These are phyloP conservation scores for Lippia alba DNA, from an alignment of 305 asterid species.

Conservation along the genomic window DNA sequence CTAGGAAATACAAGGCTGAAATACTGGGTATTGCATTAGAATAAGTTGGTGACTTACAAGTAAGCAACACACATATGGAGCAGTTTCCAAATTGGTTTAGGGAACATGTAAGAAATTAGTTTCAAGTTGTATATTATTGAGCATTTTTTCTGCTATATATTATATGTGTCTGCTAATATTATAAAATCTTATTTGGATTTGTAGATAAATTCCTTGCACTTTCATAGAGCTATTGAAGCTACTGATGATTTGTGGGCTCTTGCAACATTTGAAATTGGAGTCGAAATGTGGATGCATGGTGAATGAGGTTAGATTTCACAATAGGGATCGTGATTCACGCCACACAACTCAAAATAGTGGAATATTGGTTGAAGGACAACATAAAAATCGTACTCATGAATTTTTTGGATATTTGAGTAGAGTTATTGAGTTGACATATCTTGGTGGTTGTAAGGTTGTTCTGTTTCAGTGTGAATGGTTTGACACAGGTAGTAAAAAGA, in stretches of 20 bases:
- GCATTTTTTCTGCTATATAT: too few relatives aligned
- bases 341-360: slow-evolving; percentile 18
- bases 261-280: slow-evolving; percentile 6
- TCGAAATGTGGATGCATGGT: slow-evolving; percentile 9
- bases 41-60: too few relatives aligned
- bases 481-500: not conserved
- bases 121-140: too few relatives aligned
- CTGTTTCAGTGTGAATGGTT: slow-evolving; percentile 22
- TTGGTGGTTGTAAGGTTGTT: not conserved
- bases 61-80: too few relatives aligned
- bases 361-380: slow-evolving; percentile 5
- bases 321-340: not conserved
- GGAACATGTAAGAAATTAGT: too few relatives aligned
- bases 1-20: too few relatives aligned
- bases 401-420: not conserved
- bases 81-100: too few relatives aligned
- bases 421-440: slow-evolving; percentile 11
- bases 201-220: slow-evolving; percentile 5
- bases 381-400: not conserved
- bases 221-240: not conserved
- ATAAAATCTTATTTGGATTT: too few relatives aligned
- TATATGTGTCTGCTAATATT: too few relatives aligned
- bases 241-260: slow-evolving; percentile 17
- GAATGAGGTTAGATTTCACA: slow-evolving; percentile 21
- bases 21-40: too few relatives aligned